Conservation (phyloP, 2,329 filamentous ascomycete genomes). For the Chrysoporthe puriensis region DNA sequence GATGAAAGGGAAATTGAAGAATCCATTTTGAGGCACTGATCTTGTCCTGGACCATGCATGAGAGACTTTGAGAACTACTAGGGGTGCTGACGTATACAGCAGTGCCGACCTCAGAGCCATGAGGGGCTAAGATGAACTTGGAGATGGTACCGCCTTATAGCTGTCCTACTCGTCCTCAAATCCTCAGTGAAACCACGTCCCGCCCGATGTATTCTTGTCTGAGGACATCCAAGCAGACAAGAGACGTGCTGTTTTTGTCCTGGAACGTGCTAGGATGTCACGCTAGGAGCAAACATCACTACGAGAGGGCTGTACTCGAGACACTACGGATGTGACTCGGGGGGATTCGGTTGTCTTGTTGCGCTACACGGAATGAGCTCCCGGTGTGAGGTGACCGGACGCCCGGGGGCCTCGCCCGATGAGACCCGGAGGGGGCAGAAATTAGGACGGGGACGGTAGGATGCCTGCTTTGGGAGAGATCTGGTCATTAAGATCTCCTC, state of each 20-base stretch:
- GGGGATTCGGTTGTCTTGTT: background rate
- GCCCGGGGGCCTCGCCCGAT: background rate
- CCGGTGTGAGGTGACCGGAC: background rate
- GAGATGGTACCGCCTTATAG: too few species aligned
- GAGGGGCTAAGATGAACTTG: background rate
- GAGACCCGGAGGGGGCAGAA: background rate
- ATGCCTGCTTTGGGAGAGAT: background rate
- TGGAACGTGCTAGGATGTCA: background rate
- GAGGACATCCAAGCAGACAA: background rate
- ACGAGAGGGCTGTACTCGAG: background rate
- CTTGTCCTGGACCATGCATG: background rate
- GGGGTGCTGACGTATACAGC: background rate
- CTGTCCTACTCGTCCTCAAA: too few species aligned
- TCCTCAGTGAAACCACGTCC: too few species aligned
- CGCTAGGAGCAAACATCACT: background rate
- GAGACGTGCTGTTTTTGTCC: background rate
- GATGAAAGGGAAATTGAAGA: constrained; percentile 22
- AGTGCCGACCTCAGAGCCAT: background rate
- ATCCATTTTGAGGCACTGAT: background rate
- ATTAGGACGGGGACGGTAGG: background rate
- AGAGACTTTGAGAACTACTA: background rate
- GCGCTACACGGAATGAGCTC: background rate
- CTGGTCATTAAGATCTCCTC: too few species aligned
- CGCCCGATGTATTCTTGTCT: background rate
- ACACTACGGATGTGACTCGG: background rate